Evolutionary conservation across 176 grass and related monocot genomes (phyloP).

Genomic region (Puccinellia tenuiflora): DNA sequence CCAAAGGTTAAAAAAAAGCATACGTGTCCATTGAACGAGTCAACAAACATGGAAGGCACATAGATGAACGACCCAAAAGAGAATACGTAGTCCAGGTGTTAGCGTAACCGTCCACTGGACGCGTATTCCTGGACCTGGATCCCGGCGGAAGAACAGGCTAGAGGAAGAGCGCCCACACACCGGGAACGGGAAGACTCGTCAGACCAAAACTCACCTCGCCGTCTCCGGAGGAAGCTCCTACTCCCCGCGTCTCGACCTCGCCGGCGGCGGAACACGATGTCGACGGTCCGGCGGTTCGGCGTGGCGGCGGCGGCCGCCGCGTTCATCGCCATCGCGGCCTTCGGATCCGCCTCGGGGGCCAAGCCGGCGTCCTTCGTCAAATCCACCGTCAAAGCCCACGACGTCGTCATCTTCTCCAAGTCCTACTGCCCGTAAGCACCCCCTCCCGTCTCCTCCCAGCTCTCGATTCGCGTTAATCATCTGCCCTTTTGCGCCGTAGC

Average conservation of each 20-base stretch:
- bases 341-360: slow-evolving; percentile 37
- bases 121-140: neutral
- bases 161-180: neutral
- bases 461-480: neutral
- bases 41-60: no score
- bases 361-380: slow-evolving; percentile 53
- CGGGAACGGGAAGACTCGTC: neutral
- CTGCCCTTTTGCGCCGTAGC: neutral
- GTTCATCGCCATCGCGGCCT: slow-evolving; percentile 36
- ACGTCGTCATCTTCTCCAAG: slow-evolving; percentile 80
- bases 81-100: rapidly evolving
- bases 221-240: neutral
- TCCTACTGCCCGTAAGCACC: slow-evolving; percentile 58
- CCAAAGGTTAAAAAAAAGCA: no score
- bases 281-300: slow-evolving; percentile 19
- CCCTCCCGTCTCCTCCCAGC: neutral
- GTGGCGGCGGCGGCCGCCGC: slow-evolving; percentile 16
- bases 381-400: slow-evolving; percentile 54
- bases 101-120: neutral
- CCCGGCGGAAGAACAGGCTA: neutral
- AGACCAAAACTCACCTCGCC: neutral
- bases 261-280: slow-evolving; percentile 46
- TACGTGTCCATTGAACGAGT: no score
- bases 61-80: no score
- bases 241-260: neutral